Base-by-base conservation (phyloP, 2,329 filamentous ascomycete genomes). In the Phialemonium atrogriseum region DNA sequence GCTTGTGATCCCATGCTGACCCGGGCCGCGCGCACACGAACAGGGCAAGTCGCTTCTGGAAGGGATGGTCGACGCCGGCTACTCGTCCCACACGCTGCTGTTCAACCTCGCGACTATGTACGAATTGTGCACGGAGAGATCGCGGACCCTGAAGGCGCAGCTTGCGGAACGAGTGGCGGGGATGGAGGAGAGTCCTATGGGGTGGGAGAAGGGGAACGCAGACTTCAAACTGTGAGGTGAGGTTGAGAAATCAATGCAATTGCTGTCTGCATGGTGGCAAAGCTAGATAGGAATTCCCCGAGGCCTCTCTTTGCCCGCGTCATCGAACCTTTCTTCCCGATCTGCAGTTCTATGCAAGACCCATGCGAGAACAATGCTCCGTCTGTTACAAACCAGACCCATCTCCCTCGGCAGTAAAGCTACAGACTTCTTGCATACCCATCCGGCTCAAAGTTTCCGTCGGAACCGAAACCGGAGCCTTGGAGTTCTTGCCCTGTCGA, bases 101-200 rank as follows among this genome's bases (percentile, higher is more conserved):
- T 94, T 95, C 59, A 96, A 96, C 52, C 58, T 98, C 10, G 77
- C 80, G 9, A 96, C 89, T 0, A 75, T 94, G 46, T 96, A 94
- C 52, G 91, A 96, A 57, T 68, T 96, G 7, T 91, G 84, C 51
- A 88, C 84, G 0, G 88, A 96, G 46, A 71, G 73, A 39, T 74
- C 84, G 24, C 66, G 73, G 29, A 69, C 69, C 10, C 57, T 82
- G 45, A 96, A 96, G 64, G 56, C 73, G 18, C 64, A 62, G 16
- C 63, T 96, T 11, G 28, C 28, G 3, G 81, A 86, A 46, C 72
- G 68, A 31, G 67, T 91, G 12, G 80, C 84, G 1, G 60, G 55
- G 2, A 64, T 73, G 45, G 68, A 70, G 24, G 64, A 71, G 11
- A 68, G 65, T 2, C 54, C 67, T 2, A 60, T 62, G 2, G 81